Percentiles rank a stretch among this genome's conserved stretches.
Conservation (phyloP, 768 basidiomycete genomes). For the Auriscalpium orientale region DNA sequence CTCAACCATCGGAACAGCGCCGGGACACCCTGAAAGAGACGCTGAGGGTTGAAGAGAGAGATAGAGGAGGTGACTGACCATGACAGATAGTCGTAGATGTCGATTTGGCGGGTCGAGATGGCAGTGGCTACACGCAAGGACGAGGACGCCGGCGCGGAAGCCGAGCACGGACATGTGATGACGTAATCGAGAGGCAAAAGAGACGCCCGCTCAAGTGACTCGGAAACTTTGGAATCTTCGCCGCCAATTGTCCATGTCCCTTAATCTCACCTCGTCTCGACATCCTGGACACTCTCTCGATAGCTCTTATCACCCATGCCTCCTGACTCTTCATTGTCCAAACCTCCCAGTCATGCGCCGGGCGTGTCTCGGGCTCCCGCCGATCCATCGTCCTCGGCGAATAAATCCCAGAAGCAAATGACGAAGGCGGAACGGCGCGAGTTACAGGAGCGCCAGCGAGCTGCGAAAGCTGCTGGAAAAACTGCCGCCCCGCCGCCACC, state of each 20-base stretch:
- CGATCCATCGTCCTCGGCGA: no score
- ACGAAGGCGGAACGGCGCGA: constrained; percentile 27
- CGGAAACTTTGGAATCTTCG: not conserved
- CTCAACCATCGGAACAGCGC: constrained; percentile 98
- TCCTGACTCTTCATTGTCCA: not conserved
- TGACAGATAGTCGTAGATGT: no score
- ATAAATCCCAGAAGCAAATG: constrained; percentile 22
- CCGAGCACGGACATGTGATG: not conserved
- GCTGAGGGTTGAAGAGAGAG: no score
- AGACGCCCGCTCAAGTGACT: not conserved
- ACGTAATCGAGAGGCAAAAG: not conserved
- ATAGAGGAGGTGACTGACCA: no score
- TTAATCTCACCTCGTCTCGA: not conserved
- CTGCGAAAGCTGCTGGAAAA: constrained; percentile 11
- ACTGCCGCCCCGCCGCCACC: not conserved
- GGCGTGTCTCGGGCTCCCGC: no score
- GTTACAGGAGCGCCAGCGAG: constrained; percentile 16
- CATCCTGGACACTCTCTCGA: not conserved
- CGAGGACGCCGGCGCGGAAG: no score
- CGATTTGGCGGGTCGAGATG: no score
- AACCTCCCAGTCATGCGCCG: not conserved
- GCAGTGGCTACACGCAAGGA: no score
- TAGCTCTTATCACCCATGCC: not conserved
- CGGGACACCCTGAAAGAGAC: constrained; percentile 73
- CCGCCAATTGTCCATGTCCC: not conserved